Evolutionary conservation across 2,329 filamentous ascomycete genomes (phyloP).

Genomic region (Aspergillus quadrilineatus): DNA sequence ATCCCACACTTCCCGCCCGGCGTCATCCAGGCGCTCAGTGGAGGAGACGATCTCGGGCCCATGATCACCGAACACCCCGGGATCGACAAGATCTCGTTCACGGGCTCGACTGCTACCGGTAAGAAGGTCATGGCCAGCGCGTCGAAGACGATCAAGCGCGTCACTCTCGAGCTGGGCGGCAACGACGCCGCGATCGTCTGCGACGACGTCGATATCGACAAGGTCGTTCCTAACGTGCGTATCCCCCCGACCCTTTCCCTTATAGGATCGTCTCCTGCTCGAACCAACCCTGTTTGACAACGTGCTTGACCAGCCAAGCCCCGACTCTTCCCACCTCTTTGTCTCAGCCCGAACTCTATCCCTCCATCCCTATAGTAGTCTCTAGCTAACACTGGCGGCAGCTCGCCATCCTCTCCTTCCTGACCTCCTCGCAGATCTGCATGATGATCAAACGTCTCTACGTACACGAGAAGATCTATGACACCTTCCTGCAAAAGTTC

Average conservation of each 20-base stretch:
- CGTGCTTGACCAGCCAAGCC: too few species aligned
- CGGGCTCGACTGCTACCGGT: slow-evolving; percentile 54
- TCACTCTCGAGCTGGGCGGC: slow-evolving; percentile 56
- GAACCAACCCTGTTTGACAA: too few species aligned
- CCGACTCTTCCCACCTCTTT: too few species aligned
- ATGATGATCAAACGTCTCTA: slow-evolving; percentile 60
- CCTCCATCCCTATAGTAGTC: not conserved
- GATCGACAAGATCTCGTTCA: slow-evolving; percentile 60
- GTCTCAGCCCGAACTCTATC: not conserved
- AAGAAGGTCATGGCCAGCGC: slow-evolving; percentile 52
- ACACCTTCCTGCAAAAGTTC: slow-evolving; percentile 52
- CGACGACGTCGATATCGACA: slow-evolving; percentile 52
- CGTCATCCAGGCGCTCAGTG: slow-evolving; percentile 57
- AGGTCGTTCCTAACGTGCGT: slow-evolving; percentile 41
- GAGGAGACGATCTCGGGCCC: slow-evolving; percentile 56
- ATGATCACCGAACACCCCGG: slow-evolving; percentile 55
- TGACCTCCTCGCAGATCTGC: slow-evolving; percentile 57
- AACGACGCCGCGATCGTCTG: slow-evolving; percentile 58
- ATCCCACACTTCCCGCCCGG: slow-evolving; percentile 54
- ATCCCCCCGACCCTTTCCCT: not conserved
- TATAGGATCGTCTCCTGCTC: not conserved
- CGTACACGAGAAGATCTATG: slow-evolving; percentile 61
- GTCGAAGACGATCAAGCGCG: slow-evolving; percentile 53
- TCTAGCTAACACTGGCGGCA: slow-evolving; percentile 12
- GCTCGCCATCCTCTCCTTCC: slow-evolving; percentile 51